Percentiles rank a stretch among this genome's conserved stretches.
phyloP scores from a whole-genome alignment of 1,284 basidiomycete species.

The Pascua guehoae region DNA sequence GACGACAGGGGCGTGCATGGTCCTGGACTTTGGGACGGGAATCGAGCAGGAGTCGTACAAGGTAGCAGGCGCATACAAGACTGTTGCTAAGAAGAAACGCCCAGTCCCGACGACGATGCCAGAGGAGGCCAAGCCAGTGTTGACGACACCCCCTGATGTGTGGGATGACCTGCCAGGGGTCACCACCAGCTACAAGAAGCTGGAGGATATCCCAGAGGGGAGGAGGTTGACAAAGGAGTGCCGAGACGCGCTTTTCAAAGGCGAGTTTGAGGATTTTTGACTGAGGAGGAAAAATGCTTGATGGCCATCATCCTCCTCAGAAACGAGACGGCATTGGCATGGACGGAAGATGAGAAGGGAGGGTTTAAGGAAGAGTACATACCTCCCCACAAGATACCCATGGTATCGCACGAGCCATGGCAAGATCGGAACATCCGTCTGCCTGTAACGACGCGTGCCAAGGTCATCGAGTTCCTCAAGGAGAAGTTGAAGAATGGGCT shows the following conservation, averaged over 20 bases:
- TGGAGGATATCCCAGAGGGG: not conserved
- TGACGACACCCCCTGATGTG: not conserved
- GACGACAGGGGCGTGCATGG: not conserved
- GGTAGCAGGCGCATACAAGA: conserved; percentile 2
- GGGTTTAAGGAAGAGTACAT: conserved; percentile 1
- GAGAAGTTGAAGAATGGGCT: no score
- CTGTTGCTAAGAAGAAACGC: conserved; percentile 11
- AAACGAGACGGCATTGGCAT: conserved; percentile 3
- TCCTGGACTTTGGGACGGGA: not conserved
- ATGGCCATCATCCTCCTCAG: not conserved
- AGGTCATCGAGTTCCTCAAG: no score
- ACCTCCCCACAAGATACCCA: not conserved
- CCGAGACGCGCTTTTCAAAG: not conserved
- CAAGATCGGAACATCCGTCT: conserved; percentile 2
- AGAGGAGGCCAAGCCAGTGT: conserved; percentile 4
- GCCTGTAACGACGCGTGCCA: not conserved
- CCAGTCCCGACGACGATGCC: conserved; percentile 4
- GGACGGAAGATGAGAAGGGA: conserved; percentile 8
- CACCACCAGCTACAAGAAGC: not conserved
- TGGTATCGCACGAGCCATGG: conserved; percentile 4
- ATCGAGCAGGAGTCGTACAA: no score
- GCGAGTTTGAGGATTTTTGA: not conserved
- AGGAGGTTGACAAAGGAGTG: not conserved
- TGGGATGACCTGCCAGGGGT: not conserved
- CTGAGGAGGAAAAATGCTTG: conserved; percentile 1